Evolutionary conservation across 2,329 filamentous ascomycete genomes (phyloP).

Genomic region (Geoglossum cookeanum): DNA sequence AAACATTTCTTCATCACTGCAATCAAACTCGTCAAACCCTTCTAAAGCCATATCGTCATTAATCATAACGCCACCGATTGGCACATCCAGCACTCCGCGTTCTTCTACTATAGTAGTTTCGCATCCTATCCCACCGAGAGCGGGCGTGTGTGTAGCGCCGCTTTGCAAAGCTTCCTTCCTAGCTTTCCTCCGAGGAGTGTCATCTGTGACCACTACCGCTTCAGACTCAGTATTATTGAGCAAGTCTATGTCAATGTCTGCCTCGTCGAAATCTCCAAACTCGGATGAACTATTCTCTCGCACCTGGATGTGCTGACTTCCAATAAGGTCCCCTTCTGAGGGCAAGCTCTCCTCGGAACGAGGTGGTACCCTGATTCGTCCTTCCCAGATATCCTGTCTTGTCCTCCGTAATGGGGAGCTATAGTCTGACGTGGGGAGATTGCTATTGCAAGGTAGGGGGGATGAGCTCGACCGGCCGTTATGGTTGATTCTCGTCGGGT

Average conservation of each 20-base stretch:
- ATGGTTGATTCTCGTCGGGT: slow-evolving; percentile 13
- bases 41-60: slow-evolving; percentile 23
- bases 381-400: not conserved
- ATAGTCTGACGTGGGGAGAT: slow-evolving; percentile 12
- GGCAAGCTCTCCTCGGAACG: not conserved
- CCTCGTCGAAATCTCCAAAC: slow-evolving; percentile 22
- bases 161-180: not conserved
- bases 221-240: slow-evolving; percentile 21
- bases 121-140: not conserved
- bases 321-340: slow-evolving; percentile 2
- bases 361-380: slow-evolving; percentile 7
- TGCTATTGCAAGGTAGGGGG: slow-evolving; percentile 20
- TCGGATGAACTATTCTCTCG: slow-evolving; percentile 20
- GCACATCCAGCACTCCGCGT: too few relatives aligned
- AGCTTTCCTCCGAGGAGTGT: not conserved
- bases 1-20: slow-evolving; percentile 29
- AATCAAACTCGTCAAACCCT: slow-evolving; percentile 48
- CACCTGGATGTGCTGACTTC: not conserved
- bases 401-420: not conserved
- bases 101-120: not conserved
- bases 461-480: slow-evolving; percentile 24
- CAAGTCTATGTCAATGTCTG: slow-evolving; percentile 27
- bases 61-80: not conserved
- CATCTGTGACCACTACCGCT: not conserved
- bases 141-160: not conserved